phyloP scores from a whole-genome alignment of 2,329 filamentous ascomycete genomes.

The Colletotrichum sp. region DNA sequence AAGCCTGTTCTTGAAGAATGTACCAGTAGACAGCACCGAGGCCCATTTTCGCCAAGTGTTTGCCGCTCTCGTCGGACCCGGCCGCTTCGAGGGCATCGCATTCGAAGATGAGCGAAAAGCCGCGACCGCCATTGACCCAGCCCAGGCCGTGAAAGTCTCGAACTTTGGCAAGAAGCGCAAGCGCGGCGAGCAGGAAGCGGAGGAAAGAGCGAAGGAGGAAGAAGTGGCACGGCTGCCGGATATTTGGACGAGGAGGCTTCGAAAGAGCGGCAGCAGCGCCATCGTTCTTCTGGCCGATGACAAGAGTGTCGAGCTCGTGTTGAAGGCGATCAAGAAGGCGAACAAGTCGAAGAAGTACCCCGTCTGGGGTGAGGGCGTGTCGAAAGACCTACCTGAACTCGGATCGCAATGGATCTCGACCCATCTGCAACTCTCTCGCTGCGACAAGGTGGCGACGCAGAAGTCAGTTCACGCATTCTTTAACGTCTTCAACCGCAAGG shows the following conservation, averaged over 20 bases:
- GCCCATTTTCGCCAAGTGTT: constrained; percentile 79
- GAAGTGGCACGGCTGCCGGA: constrained; percentile 68
- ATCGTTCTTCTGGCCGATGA: constrained; percentile 85
- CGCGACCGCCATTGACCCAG: constrained; percentile 47
- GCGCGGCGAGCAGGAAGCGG: constrained; percentile 61
- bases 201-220: constrained; percentile 59
- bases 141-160: constrained; percentile 43
- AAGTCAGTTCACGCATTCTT: constrained; percentile 85
- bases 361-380: constrained; percentile 70
- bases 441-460: constrained; percentile 70
- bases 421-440: constrained; percentile 76
- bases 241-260: constrained; percentile 75
- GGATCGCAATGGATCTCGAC: constrained; percentile 63
- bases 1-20: constrained; percentile 89
- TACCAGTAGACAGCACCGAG: constrained; percentile 84
- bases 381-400: constrained; percentile 60
- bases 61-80: constrained; percentile 73
- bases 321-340: constrained; percentile 75
- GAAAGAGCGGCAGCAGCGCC: constrained; percentile 77
- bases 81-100: constrained; percentile 76
- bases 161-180: constrained; percentile 57
- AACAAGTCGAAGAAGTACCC: constrained; percentile 65
- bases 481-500: constrained; percentile 76
- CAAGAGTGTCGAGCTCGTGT: constrained; percentile 74
- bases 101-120: constrained; percentile 70